These are phyloP conservation scores for Botryotinia narcissicola DNA, from an alignment of 2,329 filamentous ascomycete species.

Conservation along the genomic window DNA sequence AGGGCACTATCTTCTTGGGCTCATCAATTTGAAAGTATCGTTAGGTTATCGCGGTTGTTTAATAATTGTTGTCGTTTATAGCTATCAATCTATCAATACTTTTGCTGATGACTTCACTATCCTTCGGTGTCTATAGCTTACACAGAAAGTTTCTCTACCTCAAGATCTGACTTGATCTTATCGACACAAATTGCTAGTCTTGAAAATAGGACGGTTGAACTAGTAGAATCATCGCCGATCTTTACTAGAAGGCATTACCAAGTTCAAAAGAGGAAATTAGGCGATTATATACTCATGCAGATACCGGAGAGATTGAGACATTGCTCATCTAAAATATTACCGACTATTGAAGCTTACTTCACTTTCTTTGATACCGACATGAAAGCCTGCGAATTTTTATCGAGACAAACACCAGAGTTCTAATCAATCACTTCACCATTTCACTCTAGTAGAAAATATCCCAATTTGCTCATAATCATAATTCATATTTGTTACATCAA, in stretches of 20 bases:
- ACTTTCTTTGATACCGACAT: rapidly evolving
- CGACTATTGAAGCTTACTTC: not conserved
- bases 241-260: not conserved
- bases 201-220: not conserved
- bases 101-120: rapidly evolving
- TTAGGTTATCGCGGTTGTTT: too few relatives aligned
- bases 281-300: not conserved
- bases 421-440: not conserved
- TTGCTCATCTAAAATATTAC: not conserved
- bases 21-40: too few relatives aligned
- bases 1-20: not conserved
- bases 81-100: not conserved
- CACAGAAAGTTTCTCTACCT: too few relatives aligned
- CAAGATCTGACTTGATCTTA: too few relatives aligned
- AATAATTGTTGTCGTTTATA: too few relatives aligned
- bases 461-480: not conserved
- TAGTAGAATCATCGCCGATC: rapidly evolving
- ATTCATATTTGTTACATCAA: not conserved
- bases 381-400: not conserved
- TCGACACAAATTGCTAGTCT: too few relatives aligned
- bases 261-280: rapidly evolving
- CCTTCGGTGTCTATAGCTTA: too few relatives aligned
- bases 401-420: rapidly evolving
- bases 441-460: rapidly evolving
- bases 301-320: not conserved